Conservation (phyloP, 2,329 filamentous ascomycete species). For the Monilinia fructicola region DNA sequence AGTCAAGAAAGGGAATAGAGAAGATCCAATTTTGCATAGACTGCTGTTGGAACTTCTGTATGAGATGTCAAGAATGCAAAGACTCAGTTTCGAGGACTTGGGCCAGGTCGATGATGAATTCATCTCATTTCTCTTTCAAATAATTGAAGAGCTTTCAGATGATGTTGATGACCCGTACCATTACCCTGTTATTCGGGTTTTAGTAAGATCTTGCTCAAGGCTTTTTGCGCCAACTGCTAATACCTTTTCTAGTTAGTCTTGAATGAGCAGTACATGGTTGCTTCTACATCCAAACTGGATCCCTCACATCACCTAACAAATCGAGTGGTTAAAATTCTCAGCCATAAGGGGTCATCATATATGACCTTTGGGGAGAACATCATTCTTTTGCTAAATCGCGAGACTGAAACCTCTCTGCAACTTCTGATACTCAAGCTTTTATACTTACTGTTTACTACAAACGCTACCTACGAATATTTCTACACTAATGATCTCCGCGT, state of each 20-base stretch:
- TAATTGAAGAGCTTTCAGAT: constrained; percentile 84
- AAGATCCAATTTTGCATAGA: constrained; percentile 72
- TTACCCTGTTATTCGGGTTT: constrained; percentile 87
- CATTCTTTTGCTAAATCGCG: constrained; percentile 89
- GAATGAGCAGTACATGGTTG: constrained; percentile 97
- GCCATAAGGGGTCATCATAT: constrained; percentile 74
- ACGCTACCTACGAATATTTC: constrained; percentile 93
- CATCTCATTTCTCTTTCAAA: constrained; percentile 76
- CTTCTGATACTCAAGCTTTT: constrained; percentile 94
- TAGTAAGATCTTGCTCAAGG: constrained; percentile 57
- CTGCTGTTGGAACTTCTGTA: constrained; percentile 86
- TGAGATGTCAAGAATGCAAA: constrained; percentile 93
- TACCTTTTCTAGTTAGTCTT: constrained; percentile 70
- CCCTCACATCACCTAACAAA: constrained; percentile 68
- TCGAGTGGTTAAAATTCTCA: constrained; percentile 87
- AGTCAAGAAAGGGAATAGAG: constrained; percentile 62
- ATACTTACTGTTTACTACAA: constrained; percentile 92
- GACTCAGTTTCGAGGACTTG: constrained; percentile 73
- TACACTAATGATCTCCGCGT: constrained; percentile 97
- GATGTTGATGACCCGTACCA: constrained; percentile 92
- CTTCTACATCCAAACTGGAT: constrained; percentile 48
- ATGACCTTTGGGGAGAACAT: constrained; percentile 98
- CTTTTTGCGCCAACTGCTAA: constrained; percentile 27
- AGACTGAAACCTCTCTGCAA: constrained; percentile 91
- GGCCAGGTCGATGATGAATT: constrained; percentile 77